These are phyloP conservation scores for Microcos paniculata DNA, from an alignment of 345 rosid species.

Conservation along the genomic window DNA sequence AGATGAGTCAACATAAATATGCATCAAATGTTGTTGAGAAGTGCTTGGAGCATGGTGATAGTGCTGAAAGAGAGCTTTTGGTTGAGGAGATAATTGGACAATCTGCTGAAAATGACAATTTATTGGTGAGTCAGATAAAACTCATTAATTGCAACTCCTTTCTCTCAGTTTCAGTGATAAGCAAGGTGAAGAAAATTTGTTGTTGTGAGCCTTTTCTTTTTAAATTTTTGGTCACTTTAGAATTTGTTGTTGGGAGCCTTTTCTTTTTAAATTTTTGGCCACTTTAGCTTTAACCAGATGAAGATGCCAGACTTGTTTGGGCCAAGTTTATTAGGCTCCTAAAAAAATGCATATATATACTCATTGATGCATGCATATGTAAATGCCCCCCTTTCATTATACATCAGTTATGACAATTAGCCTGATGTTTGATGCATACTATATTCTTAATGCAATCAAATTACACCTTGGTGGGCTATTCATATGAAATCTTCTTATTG, in stretches of 20 bases:
- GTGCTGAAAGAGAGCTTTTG: slow-evolving; percentile 65
- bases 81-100: slow-evolving; percentile 81
- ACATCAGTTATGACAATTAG: neutral
- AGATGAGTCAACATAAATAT: slow-evolving; percentile 96
- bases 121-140: slow-evolving; percentile 60
- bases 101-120: slow-evolving; percentile 73
- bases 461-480: too few species aligned
- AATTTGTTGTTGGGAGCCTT: neutral
- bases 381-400: neutral
- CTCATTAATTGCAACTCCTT: neutral
- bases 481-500: neutral
- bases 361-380: neutral
- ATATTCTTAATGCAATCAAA: too few species aligned
- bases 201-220: neutral
- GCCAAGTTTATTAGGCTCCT: neutral
- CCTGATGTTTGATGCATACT: too few species aligned
- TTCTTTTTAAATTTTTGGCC: neutral
- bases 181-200: neutral
- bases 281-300: neutral
- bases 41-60: slow-evolving; percentile 82
- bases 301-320: neutral
- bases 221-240: neutral
- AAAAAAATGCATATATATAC: neutral
- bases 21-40: slow-evolving; percentile 97
- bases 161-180: neutral